Percentiles rank a stretch among this genome's conserved stretches.
Conservation (phyloP, 495 filamentous ascomycete genomes). For the Astrothelium macrocarpum region DNA sequence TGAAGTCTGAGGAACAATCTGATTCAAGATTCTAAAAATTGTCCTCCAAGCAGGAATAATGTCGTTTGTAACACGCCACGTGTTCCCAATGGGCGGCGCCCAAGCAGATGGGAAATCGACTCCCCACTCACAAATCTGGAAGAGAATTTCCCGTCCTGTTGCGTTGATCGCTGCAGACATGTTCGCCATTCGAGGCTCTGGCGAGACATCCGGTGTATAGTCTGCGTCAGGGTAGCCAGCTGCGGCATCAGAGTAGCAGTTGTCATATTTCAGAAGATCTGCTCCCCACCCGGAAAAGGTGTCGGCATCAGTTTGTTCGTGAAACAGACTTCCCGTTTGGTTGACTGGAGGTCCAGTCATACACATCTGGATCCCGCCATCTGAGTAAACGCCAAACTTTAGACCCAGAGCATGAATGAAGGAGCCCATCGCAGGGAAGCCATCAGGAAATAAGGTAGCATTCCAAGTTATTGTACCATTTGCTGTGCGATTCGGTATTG, state of each 20-base stretch:
- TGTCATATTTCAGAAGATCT: slow-evolving; percentile 31
- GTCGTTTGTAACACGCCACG: slow-evolving; percentile 47
- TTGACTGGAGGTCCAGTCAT: slow-evolving; percentile 7
- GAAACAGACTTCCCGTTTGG: slow-evolving; percentile 2
- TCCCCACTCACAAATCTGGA: slow-evolving; percentile 47
- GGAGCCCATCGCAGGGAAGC: slow-evolving; percentile 40
- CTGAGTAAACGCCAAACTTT: slow-evolving; percentile 49
- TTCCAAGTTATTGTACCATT: slow-evolving; percentile 47
- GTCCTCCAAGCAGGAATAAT: slow-evolving; percentile 44
- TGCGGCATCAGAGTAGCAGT: slow-evolving; percentile 30
- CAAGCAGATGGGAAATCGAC: slow-evolving; percentile 41
- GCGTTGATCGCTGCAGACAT: slow-evolving; percentile 28
- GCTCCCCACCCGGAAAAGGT: slow-evolving; percentile 26
- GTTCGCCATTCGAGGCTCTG: slow-evolving; percentile 25
- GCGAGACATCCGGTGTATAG: slow-evolving; percentile 32
- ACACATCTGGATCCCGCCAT: slow-evolving; percentile 38
- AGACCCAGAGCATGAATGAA: slow-evolving; percentile 42
- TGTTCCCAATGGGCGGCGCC: slow-evolving; percentile 40
- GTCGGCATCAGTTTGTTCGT: slow-evolving; percentile 26
- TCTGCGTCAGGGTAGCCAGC: slow-evolving; percentile 32
- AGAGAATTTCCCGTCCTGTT: slow-evolving; percentile 33
- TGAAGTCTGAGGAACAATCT: slow-evolving; percentile 32
- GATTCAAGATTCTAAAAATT: slow-evolving; percentile 42
- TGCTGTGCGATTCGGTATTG: slow-evolving; percentile 32
- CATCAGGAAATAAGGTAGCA: slow-evolving; percentile 40